These are phyloP conservation scores for Erythrobasidium hasegawianum DNA, from an alignment of 1,284 basidiomycete genomes.

Conservation along the genomic window DNA sequence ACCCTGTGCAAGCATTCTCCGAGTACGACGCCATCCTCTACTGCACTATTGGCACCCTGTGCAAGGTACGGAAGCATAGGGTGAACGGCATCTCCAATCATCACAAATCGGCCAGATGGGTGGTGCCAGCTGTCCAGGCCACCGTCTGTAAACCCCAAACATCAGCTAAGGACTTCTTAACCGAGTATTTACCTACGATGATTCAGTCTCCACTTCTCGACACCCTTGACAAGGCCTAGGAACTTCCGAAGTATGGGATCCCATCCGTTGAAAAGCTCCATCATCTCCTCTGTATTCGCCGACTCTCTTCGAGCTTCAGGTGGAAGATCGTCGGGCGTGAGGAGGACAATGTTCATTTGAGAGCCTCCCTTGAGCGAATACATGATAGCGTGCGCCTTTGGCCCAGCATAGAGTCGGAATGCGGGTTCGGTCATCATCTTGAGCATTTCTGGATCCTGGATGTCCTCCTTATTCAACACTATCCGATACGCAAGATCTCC, in stretches of 20 bases:
- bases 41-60: constrained; percentile 32
- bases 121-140: constrained; percentile 25
- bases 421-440: constrained; percentile 29
- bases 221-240: constrained; percentile 18
- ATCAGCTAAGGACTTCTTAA: too few relatives aligned
- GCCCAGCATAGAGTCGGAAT: constrained; percentile 23
- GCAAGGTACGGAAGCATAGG: constrained; percentile 34
- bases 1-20: constrained; percentile 29
- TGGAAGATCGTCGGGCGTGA: constrained; percentile 23
- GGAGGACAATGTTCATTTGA: constrained; percentile 22
- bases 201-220: constrained; percentile 35
- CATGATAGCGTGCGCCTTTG: constrained; percentile 23
- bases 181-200: constrained; percentile 31
- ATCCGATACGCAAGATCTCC: constrained; percentile 34
- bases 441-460: constrained; percentile 16
- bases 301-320: constrained; percentile 14
- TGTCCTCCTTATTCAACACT: constrained; percentile 20
- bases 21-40: constrained; percentile 32
- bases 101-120: constrained; percentile 14
- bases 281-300: constrained; percentile 26
- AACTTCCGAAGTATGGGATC: constrained; percentile 26
- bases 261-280: constrained; percentile 30
- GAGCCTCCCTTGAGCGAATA: constrained; percentile 22
- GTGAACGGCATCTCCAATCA: constrained; percentile 28
- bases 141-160: constrained; percentile 9